phyloP scores from a whole-genome alignment of 495 filamentous ascomycete species.

The Talaromyces nanjingensis region DNA sequence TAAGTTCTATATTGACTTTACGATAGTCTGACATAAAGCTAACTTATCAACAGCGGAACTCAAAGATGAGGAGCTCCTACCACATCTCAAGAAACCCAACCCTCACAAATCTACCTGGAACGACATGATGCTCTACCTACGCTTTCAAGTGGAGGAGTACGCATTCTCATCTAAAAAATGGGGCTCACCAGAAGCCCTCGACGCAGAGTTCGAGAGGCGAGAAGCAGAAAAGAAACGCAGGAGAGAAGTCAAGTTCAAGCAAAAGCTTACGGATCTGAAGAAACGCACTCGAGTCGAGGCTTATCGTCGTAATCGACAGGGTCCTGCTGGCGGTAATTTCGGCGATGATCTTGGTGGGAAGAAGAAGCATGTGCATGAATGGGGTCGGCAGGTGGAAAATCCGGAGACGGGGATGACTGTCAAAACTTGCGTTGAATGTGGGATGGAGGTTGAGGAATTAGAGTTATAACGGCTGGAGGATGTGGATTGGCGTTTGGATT shows the following conservation, averaged over 20 bases:
- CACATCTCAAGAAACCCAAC: constrained; percentile 82
- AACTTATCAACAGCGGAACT: constrained; percentile 58
- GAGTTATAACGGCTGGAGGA: constrained; percentile 52
- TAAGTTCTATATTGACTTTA: constrained; percentile 34
- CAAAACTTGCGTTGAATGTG: constrained; percentile 82
- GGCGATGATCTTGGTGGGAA: constrained; percentile 63
- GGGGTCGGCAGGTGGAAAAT: constrained; percentile 75
- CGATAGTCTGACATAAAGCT: not conserved
- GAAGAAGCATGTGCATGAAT: constrained; percentile 83
- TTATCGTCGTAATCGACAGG: constrained; percentile 59
- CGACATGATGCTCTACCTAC: constrained; percentile 95
- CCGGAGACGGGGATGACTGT: constrained; percentile 69
- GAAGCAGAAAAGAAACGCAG: constrained; percentile 76
- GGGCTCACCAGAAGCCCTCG: constrained; percentile 77
- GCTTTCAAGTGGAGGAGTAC: constrained; percentile 90
- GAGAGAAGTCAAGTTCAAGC: constrained; percentile 88
- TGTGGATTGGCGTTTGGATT: not conserved
- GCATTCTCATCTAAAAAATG: constrained; percentile 76
- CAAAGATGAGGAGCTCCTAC: constrained; percentile 75
- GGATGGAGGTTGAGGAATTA: constrained; percentile 95
- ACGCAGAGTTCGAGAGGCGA: constrained; percentile 80
- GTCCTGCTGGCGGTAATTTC: constrained; percentile 55
- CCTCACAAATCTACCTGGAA: constrained; percentile 95
- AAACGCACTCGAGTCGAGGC: constrained; percentile 89
- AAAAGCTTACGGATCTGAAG: constrained; percentile 81